phyloP scores from a whole-genome alignment of 2,329 filamentous ascomycete species.

The Neofusicoccum ribis region DNA sequence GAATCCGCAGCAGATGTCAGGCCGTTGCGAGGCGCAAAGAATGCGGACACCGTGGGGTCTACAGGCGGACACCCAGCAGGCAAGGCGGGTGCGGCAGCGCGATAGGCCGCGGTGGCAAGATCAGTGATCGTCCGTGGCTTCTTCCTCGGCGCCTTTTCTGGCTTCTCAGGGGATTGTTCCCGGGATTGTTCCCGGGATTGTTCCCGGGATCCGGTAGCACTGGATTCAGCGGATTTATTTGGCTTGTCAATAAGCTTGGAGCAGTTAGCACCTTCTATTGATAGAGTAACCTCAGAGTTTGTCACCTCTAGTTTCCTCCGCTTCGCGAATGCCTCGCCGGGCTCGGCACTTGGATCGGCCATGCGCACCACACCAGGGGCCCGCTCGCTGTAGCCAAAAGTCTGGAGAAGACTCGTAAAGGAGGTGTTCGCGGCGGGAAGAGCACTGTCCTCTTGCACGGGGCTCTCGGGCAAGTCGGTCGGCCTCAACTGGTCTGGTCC shows the following conservation, averaged over 20 bases:
- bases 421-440: constrained; percentile 8
- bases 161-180: background rate
- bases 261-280: background rate
- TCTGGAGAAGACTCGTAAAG: constrained; percentile 32
- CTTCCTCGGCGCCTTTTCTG: constrained; percentile 37
- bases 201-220: too few species aligned
- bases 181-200: too few species aligned
- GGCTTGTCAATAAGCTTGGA: background rate
- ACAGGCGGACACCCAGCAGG: background rate
- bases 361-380: background rate
- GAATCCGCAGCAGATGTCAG: background rate
- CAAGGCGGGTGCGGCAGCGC: constrained; percentile 26
- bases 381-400: constrained; percentile 28
- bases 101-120: constrained; percentile 38
- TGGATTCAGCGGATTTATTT: background rate
- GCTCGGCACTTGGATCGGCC: background rate
- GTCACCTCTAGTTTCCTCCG: constrained; percentile 32
- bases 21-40: constrained; percentile 29
- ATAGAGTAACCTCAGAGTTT: background rate
- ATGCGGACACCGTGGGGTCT: constrained; percentile 23
- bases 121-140: constrained; percentile 43
- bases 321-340: constrained; percentile 27
- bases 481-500: constrained; percentile 21
- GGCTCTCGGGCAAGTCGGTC: background rate
- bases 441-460: background rate